Evolutionary conservation across 2,329 filamentous ascomycete genomes (phyloP).

Genomic region (Neocatenulostroma microsporum): DNA sequence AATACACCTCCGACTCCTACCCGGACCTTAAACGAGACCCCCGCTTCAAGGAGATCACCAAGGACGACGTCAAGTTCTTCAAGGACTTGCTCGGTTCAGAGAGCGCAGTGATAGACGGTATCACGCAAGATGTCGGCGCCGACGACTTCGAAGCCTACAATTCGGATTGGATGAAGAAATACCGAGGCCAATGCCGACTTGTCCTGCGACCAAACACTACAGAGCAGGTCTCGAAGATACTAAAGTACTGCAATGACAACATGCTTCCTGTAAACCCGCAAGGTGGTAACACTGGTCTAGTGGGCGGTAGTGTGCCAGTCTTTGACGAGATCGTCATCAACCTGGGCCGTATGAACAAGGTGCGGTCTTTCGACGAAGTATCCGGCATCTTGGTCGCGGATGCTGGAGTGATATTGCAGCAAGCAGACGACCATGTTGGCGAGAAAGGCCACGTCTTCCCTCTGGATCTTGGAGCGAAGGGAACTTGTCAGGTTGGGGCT

Average conservation of each 20-base stretch:
- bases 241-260: slow-evolving; percentile 93
- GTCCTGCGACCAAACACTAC: slow-evolving; percentile 80
- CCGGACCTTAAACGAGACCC: slow-evolving; percentile 73
- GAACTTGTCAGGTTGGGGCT: slow-evolving; percentile 90
- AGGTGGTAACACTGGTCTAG: slow-evolving; percentile 92
- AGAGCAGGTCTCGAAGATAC: slow-evolving; percentile 79
- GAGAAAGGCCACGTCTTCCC: slow-evolving; percentile 85
- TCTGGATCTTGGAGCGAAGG: slow-evolving; percentile 94
- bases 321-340: slow-evolving; percentile 98
- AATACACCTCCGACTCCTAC: slow-evolving; percentile 79
- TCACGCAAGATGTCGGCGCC: slow-evolving; percentile 57
- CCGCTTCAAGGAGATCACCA: slow-evolving; percentile 63
- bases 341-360: slow-evolving; percentile 80
- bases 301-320: slow-evolving; percentile 90
- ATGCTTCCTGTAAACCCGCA: slow-evolving; percentile 91
- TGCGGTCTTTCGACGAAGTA: slow-evolving; percentile 85
- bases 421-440: slow-evolving; percentile 76
- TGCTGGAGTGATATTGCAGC: slow-evolving; percentile 83
- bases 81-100: slow-evolving; percentile 68
- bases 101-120: slow-evolving; percentile 75
- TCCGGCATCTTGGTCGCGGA: slow-evolving; percentile 86
- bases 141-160: slow-evolving; percentile 91
- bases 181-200: slow-evolving; percentile 78
- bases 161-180: slow-evolving; percentile 98
- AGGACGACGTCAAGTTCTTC: slow-evolving; percentile 77